Evolutionary conservation across 768 basidiomycete species (phyloP).

Genomic region (Suillus weaverae): DNA sequence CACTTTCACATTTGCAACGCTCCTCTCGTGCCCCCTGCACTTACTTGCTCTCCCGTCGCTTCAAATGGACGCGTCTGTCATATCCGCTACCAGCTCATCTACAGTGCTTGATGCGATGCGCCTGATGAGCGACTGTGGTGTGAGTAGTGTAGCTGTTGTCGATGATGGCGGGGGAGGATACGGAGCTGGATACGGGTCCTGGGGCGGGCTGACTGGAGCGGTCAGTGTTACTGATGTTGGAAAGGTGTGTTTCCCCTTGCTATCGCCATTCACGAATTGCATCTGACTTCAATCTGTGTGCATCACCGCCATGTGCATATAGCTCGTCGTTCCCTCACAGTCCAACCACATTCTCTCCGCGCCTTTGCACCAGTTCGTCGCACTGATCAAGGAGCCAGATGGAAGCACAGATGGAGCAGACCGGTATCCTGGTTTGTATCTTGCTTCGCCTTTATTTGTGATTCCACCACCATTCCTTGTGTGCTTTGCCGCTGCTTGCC

Average conservation of each 20-base stretch:
- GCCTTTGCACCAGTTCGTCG: constrained; percentile 68
- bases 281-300: not conserved
- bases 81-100: constrained; percentile 59
- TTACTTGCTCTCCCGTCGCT: constrained; percentile 64
- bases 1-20: constrained; percentile 39
- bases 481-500: not conserved
- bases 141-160: constrained; percentile 78
- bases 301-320: not conserved
- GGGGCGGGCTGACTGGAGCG: constrained; percentile 64
- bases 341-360: constrained; percentile 74
- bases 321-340: constrained; percentile 80
- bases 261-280: not conserved
- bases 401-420: constrained; percentile 81
- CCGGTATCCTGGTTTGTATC: constrained; percentile 64
- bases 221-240: constrained; percentile 84
- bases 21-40: constrained; percentile 54
- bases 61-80: constrained; percentile 59
- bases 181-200: constrained; percentile 13
- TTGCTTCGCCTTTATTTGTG: not conserved
- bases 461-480: not conserved
- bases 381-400: constrained; percentile 72
- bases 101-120: constrained; percentile 80
- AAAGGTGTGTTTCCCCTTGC: constrained; percentile 44
- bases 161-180: constrained; percentile 47
- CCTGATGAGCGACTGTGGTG: constrained; percentile 82